These are phyloP conservation scores for Alliaria petiolata DNA, from an alignment of 345 rosid genomes.

Conservation along the genomic window DNA sequence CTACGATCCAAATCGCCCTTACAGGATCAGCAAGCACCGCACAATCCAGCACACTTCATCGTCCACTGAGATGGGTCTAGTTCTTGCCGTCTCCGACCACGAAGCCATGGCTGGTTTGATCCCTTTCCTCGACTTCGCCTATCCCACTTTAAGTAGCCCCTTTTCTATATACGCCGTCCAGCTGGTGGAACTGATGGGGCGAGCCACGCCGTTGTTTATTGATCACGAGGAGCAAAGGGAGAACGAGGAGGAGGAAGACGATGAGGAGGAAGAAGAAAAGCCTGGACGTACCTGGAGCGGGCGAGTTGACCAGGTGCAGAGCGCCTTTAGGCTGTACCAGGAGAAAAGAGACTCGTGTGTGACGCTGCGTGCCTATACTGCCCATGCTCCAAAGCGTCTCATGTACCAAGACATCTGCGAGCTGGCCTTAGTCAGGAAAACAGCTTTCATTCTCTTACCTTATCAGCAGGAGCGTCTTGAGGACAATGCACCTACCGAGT, in stretches of 20 bases:
- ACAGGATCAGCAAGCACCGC: slow-evolving; percentile 59
- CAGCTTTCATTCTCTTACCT: slow-evolving; percentile 58
- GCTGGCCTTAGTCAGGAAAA: slow-evolving; percentile 47
- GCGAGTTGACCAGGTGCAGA: slow-evolving; percentile 32
- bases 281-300: background rate
- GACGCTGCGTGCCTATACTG: slow-evolving; percentile 40
- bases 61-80: slow-evolving; percentile 35
- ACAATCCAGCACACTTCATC: slow-evolving; percentile 72
- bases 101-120: slow-evolving; percentile 42
- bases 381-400: slow-evolving; percentile 45
- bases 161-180: slow-evolving; percentile 50
- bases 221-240: slow-evolving; percentile 36
- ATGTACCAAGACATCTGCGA: slow-evolving; percentile 78
- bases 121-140: slow-evolving; percentile 53
- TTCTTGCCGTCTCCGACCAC: slow-evolving; percentile 48
- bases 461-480: slow-evolving; percentile 38
- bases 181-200: slow-evolving; percentile 52
- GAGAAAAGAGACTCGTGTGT: slow-evolving; percentile 35
- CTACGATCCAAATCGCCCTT: slow-evolving; percentile 70
- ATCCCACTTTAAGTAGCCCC: slow-evolving; percentile 43
- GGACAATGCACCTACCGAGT: slow-evolving; percentile 24
- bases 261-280: background rate
- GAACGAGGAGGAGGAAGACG: slow-evolving; percentile 4
- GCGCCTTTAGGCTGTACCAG: slow-evolving; percentile 43
- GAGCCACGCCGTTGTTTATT: slow-evolving; percentile 47